Conservation (phyloP, 768 basidiomycete species). For the Mycena indigotica region DNA sequence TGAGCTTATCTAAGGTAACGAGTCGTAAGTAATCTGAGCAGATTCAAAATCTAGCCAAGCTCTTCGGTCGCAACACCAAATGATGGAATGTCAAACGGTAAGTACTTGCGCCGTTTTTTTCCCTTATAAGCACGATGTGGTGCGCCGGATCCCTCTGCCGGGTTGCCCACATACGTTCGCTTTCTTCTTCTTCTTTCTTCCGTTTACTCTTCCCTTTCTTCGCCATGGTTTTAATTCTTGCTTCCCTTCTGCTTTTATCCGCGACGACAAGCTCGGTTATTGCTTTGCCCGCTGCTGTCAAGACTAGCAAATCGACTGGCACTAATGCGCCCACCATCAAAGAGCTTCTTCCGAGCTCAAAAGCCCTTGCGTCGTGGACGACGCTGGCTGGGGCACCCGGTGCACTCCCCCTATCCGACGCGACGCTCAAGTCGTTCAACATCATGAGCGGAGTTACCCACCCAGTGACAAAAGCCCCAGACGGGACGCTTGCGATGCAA, state of each 20-base stretch:
- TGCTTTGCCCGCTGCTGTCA: not conserved
- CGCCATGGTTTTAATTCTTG: not conserved
- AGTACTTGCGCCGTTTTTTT: not conserved
- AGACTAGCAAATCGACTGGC: not conserved
- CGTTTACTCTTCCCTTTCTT: not conserved
- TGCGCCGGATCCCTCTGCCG: not conserved
- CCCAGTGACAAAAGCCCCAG: conserved; percentile 44
- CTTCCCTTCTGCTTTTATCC: not conserved
- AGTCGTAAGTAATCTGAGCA: no score
- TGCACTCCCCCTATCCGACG: conserved; percentile 43
- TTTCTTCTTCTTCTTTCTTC: not conserved
- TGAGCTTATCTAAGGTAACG: no score
- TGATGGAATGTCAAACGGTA: not conserved
- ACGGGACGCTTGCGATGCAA: conserved; percentile 53
- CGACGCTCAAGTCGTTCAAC: conserved; percentile 44
- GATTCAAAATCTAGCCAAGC: no score
- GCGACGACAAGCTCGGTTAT: not conserved
- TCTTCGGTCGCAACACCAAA: not conserved
- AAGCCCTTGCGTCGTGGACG: conserved; percentile 43
- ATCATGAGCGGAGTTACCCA: conserved; percentile 36
- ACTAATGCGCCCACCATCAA: conserved; percentile 13
- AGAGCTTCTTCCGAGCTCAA: conserved; percentile 45
- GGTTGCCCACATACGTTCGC: not conserved
- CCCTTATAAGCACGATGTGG: not conserved
- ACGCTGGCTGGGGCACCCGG: conserved; percentile 38